Evolutionary conservation across 352 stramenopile species (phyloP).

Genomic region (Phytopythium boreale): DNA sequence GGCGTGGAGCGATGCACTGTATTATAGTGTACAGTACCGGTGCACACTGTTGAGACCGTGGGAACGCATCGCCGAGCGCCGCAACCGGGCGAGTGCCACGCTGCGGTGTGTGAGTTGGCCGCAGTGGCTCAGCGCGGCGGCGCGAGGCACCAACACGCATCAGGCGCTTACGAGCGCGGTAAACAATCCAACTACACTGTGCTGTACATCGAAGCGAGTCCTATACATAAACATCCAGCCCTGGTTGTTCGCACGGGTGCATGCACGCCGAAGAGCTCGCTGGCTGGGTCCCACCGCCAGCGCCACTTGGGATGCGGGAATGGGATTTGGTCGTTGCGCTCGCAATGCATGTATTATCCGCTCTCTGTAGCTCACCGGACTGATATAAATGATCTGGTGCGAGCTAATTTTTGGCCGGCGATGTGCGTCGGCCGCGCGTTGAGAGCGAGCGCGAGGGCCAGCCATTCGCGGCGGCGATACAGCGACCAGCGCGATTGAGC

Average conservation of each 20-base stretch:
- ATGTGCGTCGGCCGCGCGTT: neutral
- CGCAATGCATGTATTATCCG: no score
- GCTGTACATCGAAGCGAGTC: no score
- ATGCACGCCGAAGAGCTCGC: no score
- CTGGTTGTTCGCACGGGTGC: no score
- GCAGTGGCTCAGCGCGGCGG: no score
- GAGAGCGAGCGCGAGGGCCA: neutral
- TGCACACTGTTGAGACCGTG: neutral
- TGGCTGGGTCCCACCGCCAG: neutral
- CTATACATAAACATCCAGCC: neutral
- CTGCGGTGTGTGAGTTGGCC: no score
- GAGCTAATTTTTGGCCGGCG: neutral
- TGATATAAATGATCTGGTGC: slow-evolving; percentile 8
- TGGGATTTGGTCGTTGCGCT: neutral
- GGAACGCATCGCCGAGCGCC: neutral
- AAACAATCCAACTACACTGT: neutral
- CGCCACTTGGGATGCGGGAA: neutral
- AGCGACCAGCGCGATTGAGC: neutral
- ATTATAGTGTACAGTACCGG: neutral
- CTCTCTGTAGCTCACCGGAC: neutral
- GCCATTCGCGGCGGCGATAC: neutral
- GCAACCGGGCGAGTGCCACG: neutral
- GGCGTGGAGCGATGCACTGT: neutral
- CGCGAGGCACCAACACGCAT: neutral
- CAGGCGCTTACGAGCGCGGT: neutral